Percentiles rank a stretch among this genome's conserved stretches.
These are phyloP conservation scores for Dichotomopilus funicola DNA, from an alignment of 2,329 filamentous ascomycete species.

Conservation along the genomic window DNA sequence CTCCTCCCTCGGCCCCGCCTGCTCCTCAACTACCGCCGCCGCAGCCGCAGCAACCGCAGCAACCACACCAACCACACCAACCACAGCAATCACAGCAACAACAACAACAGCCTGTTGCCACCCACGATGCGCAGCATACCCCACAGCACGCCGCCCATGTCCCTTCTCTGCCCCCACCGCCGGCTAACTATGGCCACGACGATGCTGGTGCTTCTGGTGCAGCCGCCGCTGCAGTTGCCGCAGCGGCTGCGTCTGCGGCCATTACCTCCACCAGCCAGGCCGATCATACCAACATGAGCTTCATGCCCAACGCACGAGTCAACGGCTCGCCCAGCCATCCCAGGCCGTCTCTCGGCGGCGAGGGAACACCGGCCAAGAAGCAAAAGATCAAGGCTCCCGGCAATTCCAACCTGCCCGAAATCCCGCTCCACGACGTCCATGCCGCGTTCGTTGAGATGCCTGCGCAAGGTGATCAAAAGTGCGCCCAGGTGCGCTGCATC, in stretches of 20 bases:
- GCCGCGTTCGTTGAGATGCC: conserved; percentile 24
- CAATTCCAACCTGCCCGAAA: conserved; percentile 17
- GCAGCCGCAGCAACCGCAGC: not conserved
- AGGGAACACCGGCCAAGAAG: conserved; percentile 20
- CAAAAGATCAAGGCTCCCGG: conserved; percentile 18
- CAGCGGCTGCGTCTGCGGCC: no score
- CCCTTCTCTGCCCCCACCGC: not conserved
- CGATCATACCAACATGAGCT: conserved; percentile 18
- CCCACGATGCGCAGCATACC: not conserved
- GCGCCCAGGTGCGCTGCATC: conserved; percentile 18
- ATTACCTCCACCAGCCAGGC: not conserved
- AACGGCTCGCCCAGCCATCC: conserved; percentile 17
- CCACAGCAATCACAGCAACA: not conserved
- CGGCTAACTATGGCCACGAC: not conserved
- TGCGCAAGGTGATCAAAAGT: conserved; percentile 23
- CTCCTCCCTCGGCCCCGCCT: not conserved
- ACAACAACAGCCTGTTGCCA: no score
- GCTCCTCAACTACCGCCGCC: not conserved
- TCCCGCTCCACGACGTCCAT: conserved; percentile 22
- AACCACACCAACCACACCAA: not conserved
- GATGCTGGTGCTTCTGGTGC: not conserved
- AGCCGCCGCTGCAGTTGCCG: no score
- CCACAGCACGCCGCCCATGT: not conserved
- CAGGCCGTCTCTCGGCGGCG: conserved; percentile 13
- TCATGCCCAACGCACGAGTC: conserved; percentile 23